Conservation (phyloP, 805 yeast species). For the Yarrowia osloensis region DNA sequence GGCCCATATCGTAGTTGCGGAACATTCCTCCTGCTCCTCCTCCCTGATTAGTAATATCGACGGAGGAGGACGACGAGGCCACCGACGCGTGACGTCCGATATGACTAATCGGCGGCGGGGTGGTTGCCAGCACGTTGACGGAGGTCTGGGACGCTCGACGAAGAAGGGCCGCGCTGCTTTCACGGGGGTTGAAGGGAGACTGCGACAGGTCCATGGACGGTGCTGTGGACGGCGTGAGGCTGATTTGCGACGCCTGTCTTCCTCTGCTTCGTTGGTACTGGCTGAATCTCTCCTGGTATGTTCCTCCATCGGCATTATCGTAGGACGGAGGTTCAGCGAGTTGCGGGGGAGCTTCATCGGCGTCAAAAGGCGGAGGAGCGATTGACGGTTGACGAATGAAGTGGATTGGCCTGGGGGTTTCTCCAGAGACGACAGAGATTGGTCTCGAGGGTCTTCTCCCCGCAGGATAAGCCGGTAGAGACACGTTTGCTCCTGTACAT, state of each 20-base stretch:
- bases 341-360: slow-evolving; percentile 23
- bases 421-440: neutral
- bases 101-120: neutral
- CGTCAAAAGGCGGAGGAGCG: slow-evolving; percentile 67
- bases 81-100: neutral
- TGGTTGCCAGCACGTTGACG: slow-evolving; percentile 14
- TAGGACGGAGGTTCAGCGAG: slow-evolving; percentile 8
- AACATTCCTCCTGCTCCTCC: neutral
- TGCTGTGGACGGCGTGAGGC: neutral
- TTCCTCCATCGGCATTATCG: neutral
- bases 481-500: slow-evolving; percentile 49
- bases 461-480: slow-evolving; percentile 46
- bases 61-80: slow-evolving; percentile 1
- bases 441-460: neutral
- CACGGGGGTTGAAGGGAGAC: neutral
- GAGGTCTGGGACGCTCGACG: slow-evolving; percentile 17
- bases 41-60: slow-evolving; percentile 11
- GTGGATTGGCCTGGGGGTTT: slow-evolving; percentile 52
- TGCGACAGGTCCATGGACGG: neutral
- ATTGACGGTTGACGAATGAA: slow-evolving; percentile 55
- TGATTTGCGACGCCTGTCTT: neutral
- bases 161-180: neutral
- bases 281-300: slow-evolving; percentile 1
- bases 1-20: neutral
- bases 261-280: slow-evolving; percentile 10